phyloP scores from a whole-genome alignment of 2,329 filamentous ascomycete genomes.

The Pseudogymnoascus sp. region DNA sequence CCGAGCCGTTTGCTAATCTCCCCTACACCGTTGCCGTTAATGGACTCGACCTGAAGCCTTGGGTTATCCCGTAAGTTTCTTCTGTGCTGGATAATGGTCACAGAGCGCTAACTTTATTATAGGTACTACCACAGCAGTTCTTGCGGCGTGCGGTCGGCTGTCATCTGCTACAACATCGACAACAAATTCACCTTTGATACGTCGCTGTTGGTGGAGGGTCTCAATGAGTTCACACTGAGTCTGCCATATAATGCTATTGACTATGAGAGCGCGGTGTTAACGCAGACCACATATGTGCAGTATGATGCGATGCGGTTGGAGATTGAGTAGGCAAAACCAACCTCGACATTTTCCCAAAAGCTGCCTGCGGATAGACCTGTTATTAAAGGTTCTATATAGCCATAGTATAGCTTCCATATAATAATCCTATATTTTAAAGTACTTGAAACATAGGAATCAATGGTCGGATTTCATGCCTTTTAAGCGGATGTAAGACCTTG shows the following conservation, averaged over 20 bases:
- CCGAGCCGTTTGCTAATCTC: slow-evolving; percentile 44
- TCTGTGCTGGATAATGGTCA: background rate
- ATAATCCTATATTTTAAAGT: background rate
- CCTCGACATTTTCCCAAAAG: background rate
- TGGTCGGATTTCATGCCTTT: background rate
- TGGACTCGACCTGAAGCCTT: slow-evolving; percentile 37
- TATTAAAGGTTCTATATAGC: background rate
- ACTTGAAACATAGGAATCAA: background rate
- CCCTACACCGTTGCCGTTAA: slow-evolving; percentile 43
- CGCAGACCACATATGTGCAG: slow-evolving; percentile 50
- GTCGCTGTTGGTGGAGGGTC: slow-evolving; percentile 38
- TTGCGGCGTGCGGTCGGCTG: slow-evolving; percentile 50
- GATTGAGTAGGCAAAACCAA: slow-evolving; percentile 30
- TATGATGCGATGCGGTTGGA: slow-evolving; percentile 57
- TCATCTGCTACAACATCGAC: slow-evolving; percentile 53
- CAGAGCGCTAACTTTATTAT: slow-evolving; percentile 10
- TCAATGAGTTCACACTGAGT: slow-evolving; percentile 48
- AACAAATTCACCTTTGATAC: slow-evolving; percentile 52
- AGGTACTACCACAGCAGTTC: slow-evolving; percentile 48
- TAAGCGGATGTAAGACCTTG: background rate
- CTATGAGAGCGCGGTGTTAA: slow-evolving; percentile 48
- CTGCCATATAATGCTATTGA: slow-evolving; percentile 52
- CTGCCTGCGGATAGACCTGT: background rate
- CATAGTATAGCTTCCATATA: background rate
- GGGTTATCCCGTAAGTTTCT: slow-evolving; percentile 45